Percentiles rank a stretch among this genome's conserved stretches.
These are phyloP conservation scores for Lagenaria siceraria DNA, from an alignment of 306 rosid species.

Conservation along the genomic window DNA sequence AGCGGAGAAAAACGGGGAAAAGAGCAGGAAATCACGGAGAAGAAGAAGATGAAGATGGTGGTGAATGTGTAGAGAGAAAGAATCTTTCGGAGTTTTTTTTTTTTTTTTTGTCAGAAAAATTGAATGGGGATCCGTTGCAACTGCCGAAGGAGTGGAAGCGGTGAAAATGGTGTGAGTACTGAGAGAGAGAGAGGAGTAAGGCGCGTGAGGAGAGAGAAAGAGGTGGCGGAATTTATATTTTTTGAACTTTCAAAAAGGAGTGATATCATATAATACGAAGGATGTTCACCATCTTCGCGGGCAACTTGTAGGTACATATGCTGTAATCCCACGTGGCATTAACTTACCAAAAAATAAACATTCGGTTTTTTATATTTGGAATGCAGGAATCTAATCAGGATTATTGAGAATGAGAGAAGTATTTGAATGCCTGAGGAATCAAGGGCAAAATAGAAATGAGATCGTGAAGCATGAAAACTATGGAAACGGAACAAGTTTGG, in stretches of 20 bases:
- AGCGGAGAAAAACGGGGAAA: neutral
- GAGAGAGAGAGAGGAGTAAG: neutral
- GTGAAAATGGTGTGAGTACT: neutral
- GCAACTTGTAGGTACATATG: neutral
- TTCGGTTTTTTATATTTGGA: too few species aligned
- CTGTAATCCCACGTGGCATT: neutral
- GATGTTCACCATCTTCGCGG: slow-evolving; percentile 1
- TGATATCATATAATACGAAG: neutral
- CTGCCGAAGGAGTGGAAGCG: slow-evolving; percentile 4
- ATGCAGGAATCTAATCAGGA: too few species aligned
- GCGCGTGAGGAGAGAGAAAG: slow-evolving; percentile 3
- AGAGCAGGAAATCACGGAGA: neutral
- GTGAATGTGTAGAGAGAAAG: neutral
- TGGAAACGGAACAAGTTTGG: too few species aligned
- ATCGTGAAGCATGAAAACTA: too few species aligned
- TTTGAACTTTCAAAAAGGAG: slow-evolving; percentile 8
- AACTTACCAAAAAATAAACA: too few species aligned
- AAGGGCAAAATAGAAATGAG: too few species aligned
- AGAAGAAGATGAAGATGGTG: neutral
- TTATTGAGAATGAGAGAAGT: too few species aligned
- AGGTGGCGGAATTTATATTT: neutral
- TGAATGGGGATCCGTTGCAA: slow-evolving; percentile 10
- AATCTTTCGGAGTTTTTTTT: too few species aligned
- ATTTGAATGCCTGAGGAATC: too few species aligned
- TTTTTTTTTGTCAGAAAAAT: neutral